Evolutionary conservation across 2,329 filamentous ascomycete genomes (phyloP).

Genomic region (Stagonosporopsis rhizophila): DNA sequence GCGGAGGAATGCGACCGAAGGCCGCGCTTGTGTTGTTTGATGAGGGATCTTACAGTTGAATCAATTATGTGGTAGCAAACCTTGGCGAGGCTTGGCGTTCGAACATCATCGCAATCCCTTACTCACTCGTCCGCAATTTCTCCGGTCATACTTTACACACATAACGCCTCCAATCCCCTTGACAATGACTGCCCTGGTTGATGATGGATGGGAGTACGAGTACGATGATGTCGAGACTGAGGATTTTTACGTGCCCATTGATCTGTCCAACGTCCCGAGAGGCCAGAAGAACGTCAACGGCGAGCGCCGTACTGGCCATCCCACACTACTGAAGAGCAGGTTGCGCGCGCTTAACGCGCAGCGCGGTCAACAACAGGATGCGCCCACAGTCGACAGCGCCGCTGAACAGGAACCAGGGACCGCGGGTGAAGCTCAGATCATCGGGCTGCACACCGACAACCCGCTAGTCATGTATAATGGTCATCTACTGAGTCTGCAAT

Average conservation of each 20-base stretch:
- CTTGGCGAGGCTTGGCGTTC: background rate
- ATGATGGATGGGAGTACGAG: constrained; percentile 68
- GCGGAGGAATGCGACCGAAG: constrained; percentile 24
- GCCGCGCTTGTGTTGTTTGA: constrained; percentile 18
- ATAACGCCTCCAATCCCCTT: background rate
- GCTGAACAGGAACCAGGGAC: constrained; percentile 24
- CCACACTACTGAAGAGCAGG: constrained; percentile 38
- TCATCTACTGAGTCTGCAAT: constrained; percentile 78
- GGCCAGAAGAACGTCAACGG: constrained; percentile 26
- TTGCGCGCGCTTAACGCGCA: constrained; percentile 38
- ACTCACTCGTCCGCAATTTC: background rate
- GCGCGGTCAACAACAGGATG: constrained; percentile 23
- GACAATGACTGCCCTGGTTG: constrained; percentile 6
- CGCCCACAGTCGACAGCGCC: constrained; percentile 14
- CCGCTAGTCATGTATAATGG: constrained; percentile 83
- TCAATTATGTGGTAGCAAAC: too few relatives aligned
- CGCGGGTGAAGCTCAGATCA: constrained; percentile 70
- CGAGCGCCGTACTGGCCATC: constrained; percentile 32
- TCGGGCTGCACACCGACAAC: constrained; percentile 78
- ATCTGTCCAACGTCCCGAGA: constrained; percentile 56
- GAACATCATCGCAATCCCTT: background rate
- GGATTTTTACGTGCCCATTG: constrained; percentile 67
- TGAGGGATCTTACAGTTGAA: background rate
- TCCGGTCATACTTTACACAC: background rate
- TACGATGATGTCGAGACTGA: constrained; percentile 63